Conservation (phyloP, 192 early-diverging fungal genomes). For the Lobosporangium transversale region DNA sequence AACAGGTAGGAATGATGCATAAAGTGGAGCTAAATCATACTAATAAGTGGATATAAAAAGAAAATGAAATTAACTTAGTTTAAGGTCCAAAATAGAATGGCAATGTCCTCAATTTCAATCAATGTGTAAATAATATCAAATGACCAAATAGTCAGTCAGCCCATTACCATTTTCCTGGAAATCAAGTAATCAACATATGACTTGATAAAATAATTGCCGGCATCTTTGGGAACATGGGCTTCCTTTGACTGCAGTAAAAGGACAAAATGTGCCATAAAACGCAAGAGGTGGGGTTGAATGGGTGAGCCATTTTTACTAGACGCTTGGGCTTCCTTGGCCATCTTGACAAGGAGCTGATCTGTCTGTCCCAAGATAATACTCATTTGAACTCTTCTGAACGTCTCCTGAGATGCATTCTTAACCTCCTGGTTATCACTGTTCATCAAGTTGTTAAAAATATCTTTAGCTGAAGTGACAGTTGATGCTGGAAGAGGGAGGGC, state of each 20-base stretch:
- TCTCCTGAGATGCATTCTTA: slow-evolving; percentile 29
- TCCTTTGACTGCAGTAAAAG: slow-evolving; percentile 70
- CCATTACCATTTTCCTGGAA: slow-evolving; percentile 30
- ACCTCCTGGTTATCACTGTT: slow-evolving; percentile 29
- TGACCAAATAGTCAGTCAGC: no score
- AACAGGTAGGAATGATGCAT: slow-evolving; percentile 33
- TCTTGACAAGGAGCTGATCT: slow-evolving; percentile 23
- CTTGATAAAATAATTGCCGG: slow-evolving; percentile 62
- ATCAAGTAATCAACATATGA: slow-evolving; percentile 61
- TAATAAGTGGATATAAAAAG: slow-evolving; percentile 4
- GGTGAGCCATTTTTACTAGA: slow-evolving; percentile 17
- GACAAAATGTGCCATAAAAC: slow-evolving; percentile 75
- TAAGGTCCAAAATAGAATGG: no score
- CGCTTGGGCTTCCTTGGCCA: slow-evolving; percentile 26
- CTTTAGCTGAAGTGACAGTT: slow-evolving; percentile 17
- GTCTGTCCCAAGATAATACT: slow-evolving; percentile 48
- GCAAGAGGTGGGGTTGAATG: slow-evolving; percentile 64
- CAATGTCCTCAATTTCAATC: no score
- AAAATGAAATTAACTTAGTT: background rate
- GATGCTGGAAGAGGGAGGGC: slow-evolving; percentile 17
- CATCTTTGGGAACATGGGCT: slow-evolving; percentile 51
- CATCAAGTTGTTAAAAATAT: slow-evolving; percentile 22
- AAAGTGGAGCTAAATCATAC: slow-evolving; percentile 41
- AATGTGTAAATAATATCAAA: no score
- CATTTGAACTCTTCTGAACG: slow-evolving; percentile 34